Conservation (phyloP, 129 eudicot species). For the Sambucus nigra region DNA sequence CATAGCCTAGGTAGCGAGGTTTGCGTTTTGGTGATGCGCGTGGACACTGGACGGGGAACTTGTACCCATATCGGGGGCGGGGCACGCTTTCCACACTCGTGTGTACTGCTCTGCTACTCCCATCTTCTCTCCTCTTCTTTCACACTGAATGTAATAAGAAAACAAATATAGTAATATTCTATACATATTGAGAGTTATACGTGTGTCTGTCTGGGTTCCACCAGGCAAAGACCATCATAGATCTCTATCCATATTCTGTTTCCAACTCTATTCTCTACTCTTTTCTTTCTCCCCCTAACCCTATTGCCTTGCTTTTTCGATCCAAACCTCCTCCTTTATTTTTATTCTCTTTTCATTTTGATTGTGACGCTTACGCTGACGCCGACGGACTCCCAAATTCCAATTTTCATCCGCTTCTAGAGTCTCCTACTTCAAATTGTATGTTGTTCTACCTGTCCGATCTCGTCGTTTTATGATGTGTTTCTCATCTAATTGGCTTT, state of each 20-base stretch:
- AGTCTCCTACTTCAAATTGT: too few relatives aligned
- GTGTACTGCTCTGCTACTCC: not conserved
- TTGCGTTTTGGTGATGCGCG: not conserved
- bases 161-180: too few relatives aligned
- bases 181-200: too few relatives aligned
- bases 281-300: conserved; percentile 17
- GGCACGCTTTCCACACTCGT: not conserved
- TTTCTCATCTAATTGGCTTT: too few relatives aligned
- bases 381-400: too few relatives aligned
- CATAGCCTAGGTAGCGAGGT: too few relatives aligned
- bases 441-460: too few relatives aligned
- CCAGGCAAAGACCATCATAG: conserved; percentile 73
- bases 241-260: conserved; percentile 17
- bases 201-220: conserved; percentile 65
- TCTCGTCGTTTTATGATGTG: too few relatives aligned
- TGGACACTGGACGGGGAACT: conserved; percentile 4
- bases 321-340: too few relatives aligned
- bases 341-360: too few relatives aligned
- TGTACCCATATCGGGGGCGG: not conserved
- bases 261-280: not conserved
- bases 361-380: too few relatives aligned
- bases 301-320: conserved; percentile 12
- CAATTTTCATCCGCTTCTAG: too few relatives aligned
- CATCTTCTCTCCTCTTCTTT: not conserved
- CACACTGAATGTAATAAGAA: not conserved